phyloP scores from a whole-genome alignment of 108 stramenopile genomes.

The Aurantiochytrium sp. region DNA sequence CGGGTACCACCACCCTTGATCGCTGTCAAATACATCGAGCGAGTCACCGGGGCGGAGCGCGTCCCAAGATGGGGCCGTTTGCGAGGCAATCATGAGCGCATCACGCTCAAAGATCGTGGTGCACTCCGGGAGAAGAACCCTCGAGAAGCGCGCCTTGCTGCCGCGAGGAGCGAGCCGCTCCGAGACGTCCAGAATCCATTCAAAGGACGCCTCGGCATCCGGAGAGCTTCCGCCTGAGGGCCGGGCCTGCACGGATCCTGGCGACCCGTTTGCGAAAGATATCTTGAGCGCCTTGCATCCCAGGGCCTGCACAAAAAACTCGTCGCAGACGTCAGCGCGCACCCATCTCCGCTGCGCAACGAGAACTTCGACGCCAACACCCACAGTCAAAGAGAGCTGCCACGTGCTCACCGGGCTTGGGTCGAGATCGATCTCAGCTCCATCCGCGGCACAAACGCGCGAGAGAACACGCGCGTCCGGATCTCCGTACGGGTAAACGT shows the following conservation, averaged over 20 bases:
- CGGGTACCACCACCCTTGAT: background rate
- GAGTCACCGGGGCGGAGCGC: background rate
- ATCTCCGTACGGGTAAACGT: no score
- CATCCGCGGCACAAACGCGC: no score
- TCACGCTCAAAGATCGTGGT: background rate
- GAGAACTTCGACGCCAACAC: background rate
- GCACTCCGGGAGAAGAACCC: background rate
- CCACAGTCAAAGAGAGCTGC: background rate
- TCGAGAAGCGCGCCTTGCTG: background rate
- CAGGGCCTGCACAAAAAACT: background rate
- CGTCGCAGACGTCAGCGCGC: background rate
- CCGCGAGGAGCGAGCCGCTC: background rate
- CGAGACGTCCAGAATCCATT: background rate
- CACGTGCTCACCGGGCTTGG: background rate
- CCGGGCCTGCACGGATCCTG: no score
- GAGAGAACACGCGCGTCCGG: no score
- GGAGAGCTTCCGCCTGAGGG: no score
- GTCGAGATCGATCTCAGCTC: background rate
- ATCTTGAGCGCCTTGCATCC: background rate
- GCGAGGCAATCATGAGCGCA: conserved; percentile 14
- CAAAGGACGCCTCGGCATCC: background rate
- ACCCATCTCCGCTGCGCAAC: background rate
- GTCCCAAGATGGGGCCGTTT: background rate
- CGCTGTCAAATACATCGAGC: background rate
- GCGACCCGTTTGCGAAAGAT: no score